Evolutionary conservation across 805 yeast genomes (phyloP).

Genomic region (Cyberlindnera amylophila): DNA sequence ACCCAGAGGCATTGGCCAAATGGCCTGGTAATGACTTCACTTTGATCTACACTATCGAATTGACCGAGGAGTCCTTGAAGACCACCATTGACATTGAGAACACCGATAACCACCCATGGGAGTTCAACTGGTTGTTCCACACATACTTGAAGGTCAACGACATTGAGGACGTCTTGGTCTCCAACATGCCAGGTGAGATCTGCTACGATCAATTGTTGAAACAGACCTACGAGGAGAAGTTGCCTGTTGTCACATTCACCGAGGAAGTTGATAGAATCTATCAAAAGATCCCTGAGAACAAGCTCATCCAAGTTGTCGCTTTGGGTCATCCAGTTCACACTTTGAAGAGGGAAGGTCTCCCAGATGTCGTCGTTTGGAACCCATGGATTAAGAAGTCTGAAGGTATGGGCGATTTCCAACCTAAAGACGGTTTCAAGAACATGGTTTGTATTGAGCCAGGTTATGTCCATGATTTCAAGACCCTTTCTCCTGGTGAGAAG

Average conservation of each 20-base stretch:
- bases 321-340: constrained; percentile 70
- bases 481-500: constrained; percentile 61
- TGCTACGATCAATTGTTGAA: constrained; percentile 75
- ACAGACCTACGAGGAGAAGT: constrained; percentile 59
- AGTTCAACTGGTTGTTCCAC: constrained; percentile 94
- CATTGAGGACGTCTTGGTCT: constrained; percentile 71
- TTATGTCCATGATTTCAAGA: constrained; percentile 64
- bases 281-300: constrained; percentile 50
- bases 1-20: constrained; percentile 59
- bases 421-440: constrained; percentile 73
- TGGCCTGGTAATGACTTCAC: constrained; percentile 67
- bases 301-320: constrained; percentile 63
- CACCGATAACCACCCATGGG: constrained; percentile 58
- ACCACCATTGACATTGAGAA: constrained; percentile 78
- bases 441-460: constrained; percentile 98
- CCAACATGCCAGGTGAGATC: constrained; percentile 68
- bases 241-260: constrained; percentile 63
- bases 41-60: constrained; percentile 61
- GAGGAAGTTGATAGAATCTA: constrained; percentile 88
- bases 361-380: constrained; percentile 89
- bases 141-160: constrained; percentile 77
- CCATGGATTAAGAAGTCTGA: constrained; percentile 88
- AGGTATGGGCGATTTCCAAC: constrained; percentile 85
- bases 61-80: constrained; percentile 53
- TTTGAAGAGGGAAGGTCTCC: constrained; percentile 58